phyloP scores from a whole-genome alignment of 2,329 filamentous ascomycete genomes.

The Neoascochyta sp. region DNA sequence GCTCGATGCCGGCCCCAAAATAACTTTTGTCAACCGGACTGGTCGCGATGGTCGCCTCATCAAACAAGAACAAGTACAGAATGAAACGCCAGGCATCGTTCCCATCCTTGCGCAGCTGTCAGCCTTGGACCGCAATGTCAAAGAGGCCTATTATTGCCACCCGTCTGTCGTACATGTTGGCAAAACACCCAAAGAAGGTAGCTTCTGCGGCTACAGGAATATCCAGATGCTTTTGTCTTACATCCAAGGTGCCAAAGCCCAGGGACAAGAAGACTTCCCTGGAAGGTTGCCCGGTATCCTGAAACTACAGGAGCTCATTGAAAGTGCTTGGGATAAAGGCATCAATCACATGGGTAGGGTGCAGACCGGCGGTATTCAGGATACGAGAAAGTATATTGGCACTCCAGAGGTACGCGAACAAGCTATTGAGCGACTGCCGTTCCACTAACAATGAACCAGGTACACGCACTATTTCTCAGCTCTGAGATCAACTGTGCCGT shows the following conservation, averaged over 20 bases:
- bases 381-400: constrained; percentile 93
- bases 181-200: constrained; percentile 75
- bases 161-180: constrained; percentile 72
- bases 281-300: constrained; percentile 69
- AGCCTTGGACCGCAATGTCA: constrained; percentile 60
- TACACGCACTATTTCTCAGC: constrained; percentile 71
- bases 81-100: constrained; percentile 45
- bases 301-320: constrained; percentile 79
- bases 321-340: constrained; percentile 80
- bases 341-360: constrained; percentile 70
- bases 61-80: constrained; percentile 42
- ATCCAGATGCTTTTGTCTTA: constrained; percentile 89
- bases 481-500: constrained; percentile 56
- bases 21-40: constrained; percentile 40
- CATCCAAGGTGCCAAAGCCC: constrained; percentile 57
- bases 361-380: constrained; percentile 81
- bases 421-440: constrained; percentile 1
- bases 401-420: constrained; percentile 81
- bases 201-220: constrained; percentile 93
- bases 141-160: constrained; percentile 76
- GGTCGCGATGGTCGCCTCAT: constrained; percentile 42
- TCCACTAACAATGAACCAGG: constrained; percentile 50
- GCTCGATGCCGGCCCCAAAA: constrained; percentile 41
- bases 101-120: constrained; percentile 47
- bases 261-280: constrained; percentile 59